A percentile compares a stretch with the other conserved stretches of the same genome.
These are phyloP conservation scores for Aureobasidium namibiae DNA, from an alignment of 2,329 filamentous ascomycete genomes.

Conservation along the genomic window DNA sequence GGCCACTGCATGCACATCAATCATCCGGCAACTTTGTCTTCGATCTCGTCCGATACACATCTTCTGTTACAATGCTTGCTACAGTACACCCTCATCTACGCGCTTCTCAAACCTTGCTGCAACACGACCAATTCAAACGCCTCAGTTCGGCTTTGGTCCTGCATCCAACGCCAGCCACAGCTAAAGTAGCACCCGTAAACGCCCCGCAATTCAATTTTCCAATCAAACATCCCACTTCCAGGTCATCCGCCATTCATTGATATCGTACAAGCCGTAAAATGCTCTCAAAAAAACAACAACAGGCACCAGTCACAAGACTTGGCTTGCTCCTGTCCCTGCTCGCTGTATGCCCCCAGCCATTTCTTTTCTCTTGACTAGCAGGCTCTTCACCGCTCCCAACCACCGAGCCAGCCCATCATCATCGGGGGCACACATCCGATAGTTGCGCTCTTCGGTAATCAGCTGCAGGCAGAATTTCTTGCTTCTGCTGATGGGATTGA, in stretches of 20 bases:
- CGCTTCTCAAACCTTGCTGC: too few relatives aligned
- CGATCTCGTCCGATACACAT: not conserved
- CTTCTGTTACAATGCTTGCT: not conserved
- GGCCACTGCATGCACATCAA: not conserved
- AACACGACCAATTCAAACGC: not conserved
- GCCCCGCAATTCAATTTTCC: not conserved
- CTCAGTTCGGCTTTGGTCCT: not conserved
- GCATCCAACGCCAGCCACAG: not conserved
- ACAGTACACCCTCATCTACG: too few relatives aligned
- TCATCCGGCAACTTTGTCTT: not conserved
- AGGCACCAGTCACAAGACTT: not conserved
- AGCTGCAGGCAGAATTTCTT: constrained; percentile 86
- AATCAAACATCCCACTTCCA: not conserved
- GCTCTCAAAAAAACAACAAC: not conserved
- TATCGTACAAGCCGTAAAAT: constrained; percentile 2
- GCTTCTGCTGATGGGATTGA: constrained; percentile 75
- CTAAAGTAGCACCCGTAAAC: not conserved
- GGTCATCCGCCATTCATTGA: not conserved
- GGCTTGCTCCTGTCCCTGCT: not conserved
- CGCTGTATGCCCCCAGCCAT: constrained; percentile 7
- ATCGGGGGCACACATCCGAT: constrained; percentile 51
- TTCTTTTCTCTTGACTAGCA: constrained; percentile 63
- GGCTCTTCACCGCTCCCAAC: constrained; percentile 84
- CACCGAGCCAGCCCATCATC: constrained; percentile 79
- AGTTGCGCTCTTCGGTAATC: constrained; percentile 75